Evolutionary conservation across 805 yeast species (phyloP), one percentile per base, ranked within the genome.

Genomic region (Yarrowia sp.): DNA sequence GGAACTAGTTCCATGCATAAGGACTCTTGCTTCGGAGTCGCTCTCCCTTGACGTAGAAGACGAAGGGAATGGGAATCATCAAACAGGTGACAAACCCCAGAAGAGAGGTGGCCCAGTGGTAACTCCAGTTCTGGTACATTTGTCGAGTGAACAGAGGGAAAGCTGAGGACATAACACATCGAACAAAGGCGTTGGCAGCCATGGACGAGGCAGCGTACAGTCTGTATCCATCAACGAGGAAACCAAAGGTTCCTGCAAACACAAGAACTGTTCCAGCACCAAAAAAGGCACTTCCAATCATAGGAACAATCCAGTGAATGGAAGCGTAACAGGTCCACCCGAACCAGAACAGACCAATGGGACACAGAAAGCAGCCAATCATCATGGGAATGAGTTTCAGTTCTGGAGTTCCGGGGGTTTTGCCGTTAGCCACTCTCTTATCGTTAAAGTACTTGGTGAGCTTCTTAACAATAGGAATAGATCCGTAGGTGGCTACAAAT

Each of bases 61-160:
- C 52, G 33, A 60, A 81, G 3, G 89, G 89, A 19, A 84, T 83
- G 2, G 89, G 89, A 9, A 83, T 77, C 78, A 85, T 75, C 1
- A 79, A 74, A 13, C 80, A 73, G 0, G 86, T 83, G 17, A 80
- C 67, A 68, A 84, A 83, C 3, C 86, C 90, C 50, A 86, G 75
- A 33, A 87, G 74, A 9, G 86, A 82, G 30, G 81, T 76, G 12
- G 96, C 97, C 96, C 96, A 91, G 72, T 85, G 90, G 71, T 87
- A 85, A 46, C 86, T 86, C 73, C 92, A 80, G 52, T 82, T 86
- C 19, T 83, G 76, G 79, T 89, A 88, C 96, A 92, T 90, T 78
- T 92, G 97, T 20, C 87, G 84, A 1, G 92, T 90, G 79, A 92
- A 92, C 69, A 92, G 81, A 68, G 97, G 97, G 82, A 92, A 88